A percentile compares a stretch with the other conserved stretches of the same genome.
Evolutionary conservation across 2,329 filamentous ascomycete genomes (phyloP).

Genomic region (Fusarium fracticaudum): DNA sequence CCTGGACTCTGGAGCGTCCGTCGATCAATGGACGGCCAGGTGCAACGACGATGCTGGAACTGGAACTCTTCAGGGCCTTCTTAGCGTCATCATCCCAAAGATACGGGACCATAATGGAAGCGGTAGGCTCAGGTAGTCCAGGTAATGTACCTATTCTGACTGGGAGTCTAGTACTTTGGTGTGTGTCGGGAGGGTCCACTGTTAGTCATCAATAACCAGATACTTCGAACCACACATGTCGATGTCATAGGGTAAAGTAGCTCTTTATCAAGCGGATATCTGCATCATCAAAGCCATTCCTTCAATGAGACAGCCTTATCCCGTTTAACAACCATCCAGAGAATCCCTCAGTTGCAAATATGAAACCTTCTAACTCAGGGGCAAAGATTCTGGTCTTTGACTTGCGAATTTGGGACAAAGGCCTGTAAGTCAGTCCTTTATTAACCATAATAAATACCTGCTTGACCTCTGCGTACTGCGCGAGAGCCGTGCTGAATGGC

Average conservation of each 20-base stretch:
- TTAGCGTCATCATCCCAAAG: slow-evolving; percentile 8
- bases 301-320: background rate
- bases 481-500: slow-evolving; percentile 11
- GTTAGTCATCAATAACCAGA: slow-evolving; percentile 17
- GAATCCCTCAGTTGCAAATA: slow-evolving; percentile 3
- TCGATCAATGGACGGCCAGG: background rate
- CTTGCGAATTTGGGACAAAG: slow-evolving; percentile 2
- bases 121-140: background rate
- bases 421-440: background rate
- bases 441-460: background rate
- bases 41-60: background rate
- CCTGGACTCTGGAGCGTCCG: background rate
- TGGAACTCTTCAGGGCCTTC: slow-evolving; percentile 2
- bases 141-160: too few relatives aligned
- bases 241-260: slow-evolving; percentile 3
- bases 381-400: background rate
- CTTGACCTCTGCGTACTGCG: background rate
- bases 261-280: slow-evolving; percentile 9
- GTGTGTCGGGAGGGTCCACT: slow-evolving; percentile 5
- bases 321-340: slow-evolving; percentile 4
- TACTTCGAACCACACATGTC: background rate
- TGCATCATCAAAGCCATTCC: background rate
- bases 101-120: background rate
- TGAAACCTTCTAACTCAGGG: slow-evolving; percentile 9
- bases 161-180: too few relatives aligned